Base-by-base conservation (phyloP, 2,329 filamentous ascomycete species). In the Dryadomyces sulphureus region DNA sequence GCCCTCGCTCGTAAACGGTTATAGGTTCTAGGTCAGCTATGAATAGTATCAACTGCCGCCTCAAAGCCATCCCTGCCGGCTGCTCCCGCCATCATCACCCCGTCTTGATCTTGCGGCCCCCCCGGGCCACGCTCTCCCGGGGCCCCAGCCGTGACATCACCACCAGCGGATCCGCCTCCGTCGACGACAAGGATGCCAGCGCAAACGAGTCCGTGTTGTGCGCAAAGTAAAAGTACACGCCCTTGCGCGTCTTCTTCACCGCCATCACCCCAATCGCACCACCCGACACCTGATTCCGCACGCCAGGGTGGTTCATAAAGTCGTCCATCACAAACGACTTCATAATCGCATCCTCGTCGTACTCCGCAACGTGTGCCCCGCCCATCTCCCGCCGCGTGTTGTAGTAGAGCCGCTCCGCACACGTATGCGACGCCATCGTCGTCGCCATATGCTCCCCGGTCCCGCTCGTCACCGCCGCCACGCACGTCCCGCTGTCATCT, bases 381-480 rank as follows among this genome's bases (percentile, higher is more conserved):
- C 68, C 73, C 43, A 62, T 64, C 2, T 66, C 73, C 53, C 75
- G 79, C 57, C 70, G 74, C 42, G 71, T 81, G 54, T 71, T 75
- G 53, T 81, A 76, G 58, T 88, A 94, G 22, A 98, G 71, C 40
- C 92, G 77, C 53, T 90, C 84, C 1, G 89, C 88, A 59, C 88
- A 94, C 46, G 82, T 81, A 48, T 82, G 80, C 7, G 92, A 89
- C 11, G 92, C 90, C 73, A 93, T 82, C 0, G 89, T 93, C 0
- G 90, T 95, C 32, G 88, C 85, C 84, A 98, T 98, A 60, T 98
- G 92, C 64, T 98, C 92, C 41, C 92, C 92, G 3, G 92, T 98
- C 24, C 92, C 92, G 59, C 87, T 94, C 35, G 88, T 93, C 20
- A 95, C 87, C 22, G 81, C 79, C 25, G 87, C 90, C 24, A 94